Evolutionary conservation across 2,329 filamentous ascomycete genomes (phyloP).

Genomic region (Monosporascus sp.): DNA sequence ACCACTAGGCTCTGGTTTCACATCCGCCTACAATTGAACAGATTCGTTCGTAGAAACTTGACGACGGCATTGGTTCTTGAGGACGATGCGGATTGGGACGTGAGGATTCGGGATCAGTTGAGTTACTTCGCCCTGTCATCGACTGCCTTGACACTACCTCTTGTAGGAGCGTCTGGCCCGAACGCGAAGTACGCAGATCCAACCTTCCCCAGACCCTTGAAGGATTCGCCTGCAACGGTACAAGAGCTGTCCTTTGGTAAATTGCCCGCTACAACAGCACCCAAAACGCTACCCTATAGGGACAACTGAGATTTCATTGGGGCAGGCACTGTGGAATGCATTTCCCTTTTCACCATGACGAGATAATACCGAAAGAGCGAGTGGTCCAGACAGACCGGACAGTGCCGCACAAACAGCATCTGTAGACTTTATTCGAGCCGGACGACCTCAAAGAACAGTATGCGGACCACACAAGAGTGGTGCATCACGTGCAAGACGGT

Average conservation of each 20-base stretch:
- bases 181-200: slow-evolving; percentile 8
- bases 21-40: slow-evolving; percentile 8
- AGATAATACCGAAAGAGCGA: slow-evolving; percentile 21
- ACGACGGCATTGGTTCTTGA: slow-evolving; percentile 38
- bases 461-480: slow-evolving; percentile 37
- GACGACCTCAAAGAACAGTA: slow-evolving; percentile 31
- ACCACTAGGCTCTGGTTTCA: too few relatives aligned
- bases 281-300: slow-evolving; percentile 37
- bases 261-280: slow-evolving; percentile 10
- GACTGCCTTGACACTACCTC: slow-evolving; percentile 13
- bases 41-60: slow-evolving; percentile 39
- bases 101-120: slow-evolving; percentile 37
- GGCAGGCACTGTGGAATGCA: slow-evolving; percentile 41
- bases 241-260: slow-evolving; percentile 11
- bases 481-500: slow-evolving; percentile 35
- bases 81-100: slow-evolving; percentile 44
- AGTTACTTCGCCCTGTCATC: slow-evolving; percentile 20
- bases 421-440: slow-evolving; percentile 30
- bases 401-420: slow-evolving; percentile 27
- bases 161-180: slow-evolving; percentile 9
- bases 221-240: slow-evolving; percentile 2
- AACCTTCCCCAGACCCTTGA: slow-evolving; percentile 16
- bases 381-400: slow-evolving; percentile 32
- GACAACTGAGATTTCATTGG: slow-evolving; percentile 48
- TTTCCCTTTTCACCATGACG: slow-evolving; percentile 18